These are phyloP conservation scores for Biscogniauxia marginata DNA, from an alignment of 2,329 filamentous ascomycete species.

Conservation along the genomic window DNA sequence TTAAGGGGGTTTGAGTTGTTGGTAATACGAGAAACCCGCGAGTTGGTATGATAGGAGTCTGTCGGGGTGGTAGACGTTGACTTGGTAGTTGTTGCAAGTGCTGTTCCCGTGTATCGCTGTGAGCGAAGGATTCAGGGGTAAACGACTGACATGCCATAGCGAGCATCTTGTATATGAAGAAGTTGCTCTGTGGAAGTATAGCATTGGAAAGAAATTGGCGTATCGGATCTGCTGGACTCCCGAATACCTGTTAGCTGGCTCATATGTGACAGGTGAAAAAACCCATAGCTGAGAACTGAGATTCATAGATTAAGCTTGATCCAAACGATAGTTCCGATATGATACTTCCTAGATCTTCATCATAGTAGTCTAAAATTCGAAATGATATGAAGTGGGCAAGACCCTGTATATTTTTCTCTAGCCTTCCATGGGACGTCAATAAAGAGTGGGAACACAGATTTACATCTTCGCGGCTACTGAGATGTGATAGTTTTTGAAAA, in stretches of 20 bases:
- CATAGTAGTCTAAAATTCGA: not conserved
- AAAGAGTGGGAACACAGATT: not conserved
- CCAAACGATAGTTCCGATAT: not conserved
- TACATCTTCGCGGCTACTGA: not conserved
- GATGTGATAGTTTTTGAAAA: not conserved
- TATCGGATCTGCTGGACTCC: not conserved
- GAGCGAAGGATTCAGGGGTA: not conserved
- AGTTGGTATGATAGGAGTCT: no score
- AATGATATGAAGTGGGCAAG: no score
- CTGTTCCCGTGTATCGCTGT: not conserved
- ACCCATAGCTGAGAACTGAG: not conserved
- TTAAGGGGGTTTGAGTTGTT: no score
- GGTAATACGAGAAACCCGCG: no score
- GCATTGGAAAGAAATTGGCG: no score
- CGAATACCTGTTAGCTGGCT: no score
- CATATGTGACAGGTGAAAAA: not conserved
- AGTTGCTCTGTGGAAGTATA: no score
- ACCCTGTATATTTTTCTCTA: not conserved
- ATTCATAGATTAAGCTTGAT: not conserved
- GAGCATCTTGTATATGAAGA: not conserved
- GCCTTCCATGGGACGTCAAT: not conserved
- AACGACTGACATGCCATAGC: not conserved
- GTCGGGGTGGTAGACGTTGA: no score
- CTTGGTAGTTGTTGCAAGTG: not conserved
- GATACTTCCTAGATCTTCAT: not conserved